Conservation (phyloP, 2,329 filamentous ascomycete genomes). For the Fusarium sp. region DNA sequence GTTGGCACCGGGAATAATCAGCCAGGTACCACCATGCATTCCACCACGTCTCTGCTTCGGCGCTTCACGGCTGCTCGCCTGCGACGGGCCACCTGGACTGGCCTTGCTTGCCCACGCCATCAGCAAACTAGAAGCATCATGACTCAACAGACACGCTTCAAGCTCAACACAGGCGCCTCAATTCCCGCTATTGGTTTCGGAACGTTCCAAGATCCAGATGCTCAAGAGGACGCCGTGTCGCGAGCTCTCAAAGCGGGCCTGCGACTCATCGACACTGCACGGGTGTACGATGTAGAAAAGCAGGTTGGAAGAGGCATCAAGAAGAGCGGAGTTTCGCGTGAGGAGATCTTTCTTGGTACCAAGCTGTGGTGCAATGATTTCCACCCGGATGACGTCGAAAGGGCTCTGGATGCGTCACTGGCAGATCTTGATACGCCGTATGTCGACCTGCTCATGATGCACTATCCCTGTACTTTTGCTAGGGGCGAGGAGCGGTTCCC, state of each 20-base stretch:
- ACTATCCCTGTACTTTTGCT: conserved; percentile 37
- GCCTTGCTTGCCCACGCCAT: background rate
- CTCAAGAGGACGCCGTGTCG: conserved; percentile 43
- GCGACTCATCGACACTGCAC: conserved; percentile 51
- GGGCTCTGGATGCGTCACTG: conserved; percentile 40
- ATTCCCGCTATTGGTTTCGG: conserved; percentile 47
- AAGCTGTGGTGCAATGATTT: background rate
- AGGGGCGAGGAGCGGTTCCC: conserved; percentile 26
- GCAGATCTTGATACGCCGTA: conserved; percentile 46
- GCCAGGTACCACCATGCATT: background rate
- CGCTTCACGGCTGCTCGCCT: background rate
- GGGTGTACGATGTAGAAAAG: conserved; percentile 27
- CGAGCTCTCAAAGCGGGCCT: conserved; percentile 47
- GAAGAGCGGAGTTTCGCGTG: conserved; percentile 56
- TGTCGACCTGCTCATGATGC: conserved; percentile 46
- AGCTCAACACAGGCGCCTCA: conserved; percentile 26
- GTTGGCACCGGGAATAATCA: background rate
- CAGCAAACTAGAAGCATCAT: background rate
- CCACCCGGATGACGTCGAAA: background rate
- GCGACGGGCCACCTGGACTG: background rate
- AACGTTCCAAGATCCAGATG: conserved; percentile 47
- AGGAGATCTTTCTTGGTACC: conserved; percentile 6
- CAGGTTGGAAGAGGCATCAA: conserved; percentile 43
- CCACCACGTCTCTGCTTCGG: background rate
- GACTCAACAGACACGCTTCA: conserved; percentile 3